phyloP scores from a whole-genome alignment of 2,329 filamentous ascomycete genomes.

The Elsinoe perseae region DNA sequence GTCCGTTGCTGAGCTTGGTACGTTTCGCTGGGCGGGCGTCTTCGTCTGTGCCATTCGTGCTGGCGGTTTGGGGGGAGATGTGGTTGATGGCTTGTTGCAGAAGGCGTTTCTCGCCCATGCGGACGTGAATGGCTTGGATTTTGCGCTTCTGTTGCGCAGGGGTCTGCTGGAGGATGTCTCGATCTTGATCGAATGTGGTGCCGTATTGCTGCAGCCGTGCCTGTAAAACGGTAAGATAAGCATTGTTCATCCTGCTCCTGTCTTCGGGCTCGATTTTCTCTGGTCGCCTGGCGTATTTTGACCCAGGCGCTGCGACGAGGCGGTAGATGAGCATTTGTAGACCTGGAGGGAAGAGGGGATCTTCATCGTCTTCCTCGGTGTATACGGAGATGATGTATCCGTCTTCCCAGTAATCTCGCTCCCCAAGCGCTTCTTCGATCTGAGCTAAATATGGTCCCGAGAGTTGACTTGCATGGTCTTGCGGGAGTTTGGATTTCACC shows the following conservation, averaged over 20 bases:
- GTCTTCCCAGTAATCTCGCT: slow-evolving; percentile 18
- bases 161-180: neutral
- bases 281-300: slow-evolving; percentile 8
- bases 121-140: slow-evolving; percentile 57
- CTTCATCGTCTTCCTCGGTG: slow-evolving; percentile 10
- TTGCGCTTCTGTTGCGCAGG: neutral
- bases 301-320: neutral
- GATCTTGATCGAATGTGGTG: slow-evolving; percentile 22
- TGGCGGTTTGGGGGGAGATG: slow-evolving; percentile 17
- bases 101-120: slow-evolving; percentile 65
- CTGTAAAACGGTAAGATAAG: neutral
- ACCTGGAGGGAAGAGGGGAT: slow-evolving; percentile 17
- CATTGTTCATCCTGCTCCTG: neutral
- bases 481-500: slow-evolving; percentile 26
- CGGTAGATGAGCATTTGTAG: slow-evolving; percentile 14
- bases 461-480: slow-evolving; percentile 22
- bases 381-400: slow-evolving; percentile 3
- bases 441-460: slow-evolving; percentile 32
- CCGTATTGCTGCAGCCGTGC: slow-evolving; percentile 17
- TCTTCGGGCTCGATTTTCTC: neutral
- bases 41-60: slow-evolving; percentile 22
- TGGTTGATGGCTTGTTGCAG: slow-evolving; percentile 44
- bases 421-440: slow-evolving; percentile 26
- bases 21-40: slow-evolving; percentile 22
- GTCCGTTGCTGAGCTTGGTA: slow-evolving; percentile 27